Base-by-base conservation (phyloP, 495 filamentous ascomycete genomes). In the Podospora sp. region DNA sequence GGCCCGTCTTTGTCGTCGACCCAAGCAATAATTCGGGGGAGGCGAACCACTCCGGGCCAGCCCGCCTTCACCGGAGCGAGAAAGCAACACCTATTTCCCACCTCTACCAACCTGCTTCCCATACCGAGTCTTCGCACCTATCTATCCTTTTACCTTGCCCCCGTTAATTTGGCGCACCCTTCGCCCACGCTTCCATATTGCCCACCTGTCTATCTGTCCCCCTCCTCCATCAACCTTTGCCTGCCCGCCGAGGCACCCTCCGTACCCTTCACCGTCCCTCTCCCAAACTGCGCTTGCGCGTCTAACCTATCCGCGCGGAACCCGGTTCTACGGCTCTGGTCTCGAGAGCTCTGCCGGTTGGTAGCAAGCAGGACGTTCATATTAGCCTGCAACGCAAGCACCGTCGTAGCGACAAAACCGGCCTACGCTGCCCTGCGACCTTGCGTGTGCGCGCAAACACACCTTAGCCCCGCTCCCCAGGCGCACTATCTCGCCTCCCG, bases 371-470 rank as follows among this genome's bases (percentile, higher is more conserved):
- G 12, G 11, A 60, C 9, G 21, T 18, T 36, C 26, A 60, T 60
- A 60, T 60, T 60, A 60, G 57, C 57, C 57, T 60, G 57, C 57
- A 60, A 35, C 25, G 57, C 57, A 36, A 11, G 12, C 57, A 25
- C 61, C 61, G 35, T 46, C 61, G 25, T 53, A 49, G 29, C 57
- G 25, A 21, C 29, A 60, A 21, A 21, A 9, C 26, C 25, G 26
- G 12, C 26, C 57, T 35, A 11, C 21, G 21, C 56, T 7, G 20
- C 1, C 21, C 56, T 18, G 26, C 56, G 21, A 59, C 22, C 26
- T 27, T 27, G 55, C 55, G 12, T 60, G 26, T 46, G 40, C 40
- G 40, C 40, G 40, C 40, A 46, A 46, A 46, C 40, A 36, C 16
- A 46, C 40, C 40, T 14, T 12, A 46, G 40, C 40, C 40, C 40